phyloP scores from a whole-genome alignment of 805 yeast species.

The Hanseniaspora hatyaiensis region DNA sequence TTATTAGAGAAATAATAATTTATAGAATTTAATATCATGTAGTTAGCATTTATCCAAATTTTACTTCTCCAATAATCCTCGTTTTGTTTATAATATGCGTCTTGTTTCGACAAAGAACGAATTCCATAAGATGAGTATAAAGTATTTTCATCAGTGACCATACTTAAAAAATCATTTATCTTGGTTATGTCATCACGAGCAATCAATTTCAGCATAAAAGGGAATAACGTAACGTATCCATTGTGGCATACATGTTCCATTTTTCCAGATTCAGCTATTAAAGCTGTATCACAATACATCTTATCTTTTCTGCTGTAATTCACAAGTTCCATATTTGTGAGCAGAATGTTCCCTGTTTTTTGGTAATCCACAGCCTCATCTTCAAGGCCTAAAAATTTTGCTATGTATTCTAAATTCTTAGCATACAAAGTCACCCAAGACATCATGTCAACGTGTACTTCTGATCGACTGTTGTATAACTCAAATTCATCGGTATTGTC shows the following conservation, averaged over 20 bases:
- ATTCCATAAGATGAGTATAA: conserved; percentile 73
- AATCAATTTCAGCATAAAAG: conserved; percentile 63
- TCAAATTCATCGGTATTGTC: neutral
- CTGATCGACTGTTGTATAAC: conserved; percentile 45
- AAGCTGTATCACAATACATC: conserved; percentile 72
- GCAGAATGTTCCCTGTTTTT: conserved; percentile 43
- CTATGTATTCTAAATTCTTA: conserved; percentile 62
- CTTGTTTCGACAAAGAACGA: conserved; percentile 62
- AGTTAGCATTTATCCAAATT: conserved; percentile 86
- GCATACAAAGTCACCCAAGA: conserved; percentile 95
- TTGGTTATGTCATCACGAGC: conserved; percentile 35
- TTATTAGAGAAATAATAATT: conserved; percentile 36
- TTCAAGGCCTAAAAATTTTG: conserved; percentile 44
- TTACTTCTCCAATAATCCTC: conserved; percentile 97
- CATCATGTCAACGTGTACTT: conserved; percentile 76
- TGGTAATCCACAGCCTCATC: conserved; percentile 50
- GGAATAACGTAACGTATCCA: conserved; percentile 80
- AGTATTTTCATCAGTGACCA: conserved; percentile 57
- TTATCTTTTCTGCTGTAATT: conserved; percentile 68
- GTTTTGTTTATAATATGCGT: conserved; percentile 53
- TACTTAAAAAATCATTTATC: conserved; percentile 41
- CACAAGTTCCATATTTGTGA: conserved; percentile 52
- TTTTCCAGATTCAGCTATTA: conserved; percentile 55
- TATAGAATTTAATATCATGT: conserved; percentile 62
- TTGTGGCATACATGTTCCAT: conserved; percentile 68